These are phyloP conservation scores for Mycena crocata DNA, from an alignment of 768 basidiomycete species.

Conservation along the genomic window DNA sequence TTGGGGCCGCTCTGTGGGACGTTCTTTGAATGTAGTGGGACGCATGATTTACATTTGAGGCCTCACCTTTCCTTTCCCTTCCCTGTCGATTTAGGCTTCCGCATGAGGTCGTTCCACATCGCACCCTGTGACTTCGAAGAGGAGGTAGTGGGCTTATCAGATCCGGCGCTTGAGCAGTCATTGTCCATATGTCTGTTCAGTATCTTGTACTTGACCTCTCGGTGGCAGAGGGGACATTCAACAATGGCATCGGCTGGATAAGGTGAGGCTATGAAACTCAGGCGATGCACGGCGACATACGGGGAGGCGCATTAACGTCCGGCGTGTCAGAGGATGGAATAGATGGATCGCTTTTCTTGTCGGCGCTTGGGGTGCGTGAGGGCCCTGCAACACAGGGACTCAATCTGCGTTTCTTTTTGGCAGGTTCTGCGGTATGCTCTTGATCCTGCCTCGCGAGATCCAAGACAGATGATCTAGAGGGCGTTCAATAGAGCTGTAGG, in stretches of 20 bases:
- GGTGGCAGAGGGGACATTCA: constrained; percentile 72
- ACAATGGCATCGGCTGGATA: constrained; percentile 54
- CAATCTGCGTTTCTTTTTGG: constrained; percentile 22
- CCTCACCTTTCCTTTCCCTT: constrained; percentile 54
- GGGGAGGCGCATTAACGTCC: constrained; percentile 10
- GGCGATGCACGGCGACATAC: neutral
- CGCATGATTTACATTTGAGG: constrained; percentile 4
- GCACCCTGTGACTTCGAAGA: constrained; percentile 43
- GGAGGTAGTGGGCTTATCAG: constrained; percentile 34
- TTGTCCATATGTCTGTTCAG: constrained; percentile 78
- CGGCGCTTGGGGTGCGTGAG: constrained; percentile 27
- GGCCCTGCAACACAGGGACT: constrained; percentile 11
- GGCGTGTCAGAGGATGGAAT: constrained; percentile 6
- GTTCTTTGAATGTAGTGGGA: constrained; percentile 9
- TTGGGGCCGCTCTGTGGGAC: constrained; percentile 39
- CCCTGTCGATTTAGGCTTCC: constrained; percentile 47
- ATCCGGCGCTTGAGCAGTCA: constrained; percentile 56
- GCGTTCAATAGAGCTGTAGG: neutral
- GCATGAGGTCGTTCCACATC: constrained; percentile 62
- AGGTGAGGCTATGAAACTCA: neutral
- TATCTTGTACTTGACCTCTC: constrained; percentile 55
- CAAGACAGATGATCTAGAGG: constrained; percentile 56
- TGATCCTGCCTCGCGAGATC: constrained; percentile 52
- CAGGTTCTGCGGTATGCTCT: neutral
- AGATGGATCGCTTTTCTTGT: neutral